Evolutionary conservation across 2,329 filamentous ascomycete species (phyloP), one percentile per base, ranked within the genome.

Genomic region (Zymoseptoria passerinii): DNA sequence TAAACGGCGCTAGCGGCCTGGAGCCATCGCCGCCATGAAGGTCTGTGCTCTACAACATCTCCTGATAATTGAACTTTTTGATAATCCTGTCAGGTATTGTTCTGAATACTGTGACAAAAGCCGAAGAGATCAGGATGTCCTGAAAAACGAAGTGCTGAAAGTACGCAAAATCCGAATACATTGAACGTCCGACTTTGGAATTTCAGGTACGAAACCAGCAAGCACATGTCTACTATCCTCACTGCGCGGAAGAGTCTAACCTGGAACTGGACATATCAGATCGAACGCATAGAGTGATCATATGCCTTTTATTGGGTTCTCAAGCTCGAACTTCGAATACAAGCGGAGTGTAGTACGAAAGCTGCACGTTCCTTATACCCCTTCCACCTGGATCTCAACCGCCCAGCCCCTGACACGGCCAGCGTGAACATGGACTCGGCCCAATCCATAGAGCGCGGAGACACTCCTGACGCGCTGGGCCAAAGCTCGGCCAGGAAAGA

Each of bases 401-500:
- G 35, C 13, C 10, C 35, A 44, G n/a, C n/a, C 35, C 35, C 35
- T 44, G 35, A 44, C 10, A 44, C 4, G 23, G 35, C 35, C 10
- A 16, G 1, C 16, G 35, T 6, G 35, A 16, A 44, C 35, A 44
- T 44, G 35, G 35, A 44, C 35, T 13, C 35, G 6, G 35, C 35
- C 35, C 13, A 44, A 16, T 16, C 7, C 35, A 44, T 44, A 44
- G 35, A 44, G 35, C 35, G 35, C 35, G 35, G 35, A 44, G 35
- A 44, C 35, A 52, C 19, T 28, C 23, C 23, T 9, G 50, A 52
- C 19, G 28, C 28, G 7, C 19, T 28, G 23, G 23, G 50, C 23
- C 13, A 23, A 27, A n/a, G 23, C n/a, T 28, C 50, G n/a, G 9
- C 50, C 19, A 52, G 28, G 23, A 27, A 28, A 18, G 67, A 66